These are phyloP conservation scores for Acanthamoeba culbertsoni DNA, from an alignment of 208 protist species.

Conservation along the genomic window DNA sequence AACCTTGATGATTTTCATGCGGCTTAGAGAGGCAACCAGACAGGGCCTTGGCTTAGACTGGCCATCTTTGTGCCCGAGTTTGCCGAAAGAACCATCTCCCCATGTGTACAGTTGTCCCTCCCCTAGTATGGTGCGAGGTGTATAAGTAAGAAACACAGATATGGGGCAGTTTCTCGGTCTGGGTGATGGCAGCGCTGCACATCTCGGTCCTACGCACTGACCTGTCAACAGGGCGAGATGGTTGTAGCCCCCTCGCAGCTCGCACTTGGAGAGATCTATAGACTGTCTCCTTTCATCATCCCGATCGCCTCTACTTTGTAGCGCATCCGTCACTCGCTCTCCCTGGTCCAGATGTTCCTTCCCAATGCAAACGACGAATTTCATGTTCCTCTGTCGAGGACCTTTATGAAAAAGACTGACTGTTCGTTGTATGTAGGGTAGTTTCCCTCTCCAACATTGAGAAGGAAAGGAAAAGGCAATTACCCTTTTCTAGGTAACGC, in stretches of 20 bases:
- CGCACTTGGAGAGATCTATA: neutral
- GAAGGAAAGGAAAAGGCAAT: too few relatives aligned
- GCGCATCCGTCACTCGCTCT: too few relatives aligned
- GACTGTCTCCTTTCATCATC: neutral
- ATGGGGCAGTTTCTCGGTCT: too few relatives aligned
- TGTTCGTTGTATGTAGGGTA: too few relatives aligned
- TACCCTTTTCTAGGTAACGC: too few relatives aligned
- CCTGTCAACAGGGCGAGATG: neutral
- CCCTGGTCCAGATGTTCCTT: neutral
- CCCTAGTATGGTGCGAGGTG: neutral
- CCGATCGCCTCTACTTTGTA: neutral
- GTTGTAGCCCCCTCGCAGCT: neutral
- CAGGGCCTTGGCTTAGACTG: neutral
- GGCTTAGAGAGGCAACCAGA: neutral
- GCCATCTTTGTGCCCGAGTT: neutral
- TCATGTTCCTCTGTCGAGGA: too few relatives aligned
- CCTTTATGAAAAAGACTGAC: too few relatives aligned
- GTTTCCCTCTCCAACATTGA: too few relatives aligned
- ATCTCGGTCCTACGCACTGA: too few relatives aligned
- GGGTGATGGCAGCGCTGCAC: too few relatives aligned
- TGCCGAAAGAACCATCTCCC: conserved; percentile 38
- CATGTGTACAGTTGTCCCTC: conserved; percentile 19
- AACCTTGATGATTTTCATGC: conserved; percentile 8
- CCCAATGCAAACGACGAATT: too few relatives aligned
- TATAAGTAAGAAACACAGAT: neutral